A percentile compares a stretch with the other conserved stretches of the same genome.
These are phyloP conservation scores for Aquanectria penicillioides DNA, from an alignment of 2,329 filamentous ascomycete species.

Conservation along the genomic window DNA sequence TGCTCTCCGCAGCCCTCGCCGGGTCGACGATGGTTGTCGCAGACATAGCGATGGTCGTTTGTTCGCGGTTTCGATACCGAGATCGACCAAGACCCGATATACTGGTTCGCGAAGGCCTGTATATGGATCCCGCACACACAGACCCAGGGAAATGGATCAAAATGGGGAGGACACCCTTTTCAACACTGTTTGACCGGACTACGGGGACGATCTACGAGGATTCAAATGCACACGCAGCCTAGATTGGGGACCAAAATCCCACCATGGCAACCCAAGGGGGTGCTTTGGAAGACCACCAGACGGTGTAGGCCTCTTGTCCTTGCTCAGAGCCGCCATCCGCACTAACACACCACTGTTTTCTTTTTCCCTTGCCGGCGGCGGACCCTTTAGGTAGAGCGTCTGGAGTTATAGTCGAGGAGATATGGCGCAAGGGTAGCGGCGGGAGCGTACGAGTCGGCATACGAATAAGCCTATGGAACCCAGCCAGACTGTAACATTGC, in stretches of 20 bases:
- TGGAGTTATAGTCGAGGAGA: not conserved
- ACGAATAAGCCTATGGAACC: not conserved
- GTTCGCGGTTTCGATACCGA: not conserved
- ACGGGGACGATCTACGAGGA: not conserved
- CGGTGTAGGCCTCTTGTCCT: not conserved
- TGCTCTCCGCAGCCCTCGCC: slow-evolving; percentile 23
- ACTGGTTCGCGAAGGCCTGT: not conserved
- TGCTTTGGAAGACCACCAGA: not conserved
- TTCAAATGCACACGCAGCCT: not conserved
- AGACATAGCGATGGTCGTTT: slow-evolving; percentile 3
- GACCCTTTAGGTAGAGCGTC: not conserved
- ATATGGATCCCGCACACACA: not conserved
- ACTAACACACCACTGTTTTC: not conserved
- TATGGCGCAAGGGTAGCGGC: not conserved
- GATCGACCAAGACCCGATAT: not conserved
- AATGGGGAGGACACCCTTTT: not conserved
- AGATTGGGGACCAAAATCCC: not conserved
- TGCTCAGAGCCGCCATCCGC: not conserved
- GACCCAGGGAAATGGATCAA: not conserved
- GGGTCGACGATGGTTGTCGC: slow-evolving; percentile 6
- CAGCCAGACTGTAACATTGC: slow-evolving; percentile 1
- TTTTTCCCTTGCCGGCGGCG: not conserved
- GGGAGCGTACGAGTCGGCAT: not conserved
- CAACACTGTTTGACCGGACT: not conserved
- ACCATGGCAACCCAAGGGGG: not conserved